These are phyloP conservation scores for Podaxis mareebaensis DNA, from an alignment of 768 basidiomycete species.

Conservation along the genomic window DNA sequence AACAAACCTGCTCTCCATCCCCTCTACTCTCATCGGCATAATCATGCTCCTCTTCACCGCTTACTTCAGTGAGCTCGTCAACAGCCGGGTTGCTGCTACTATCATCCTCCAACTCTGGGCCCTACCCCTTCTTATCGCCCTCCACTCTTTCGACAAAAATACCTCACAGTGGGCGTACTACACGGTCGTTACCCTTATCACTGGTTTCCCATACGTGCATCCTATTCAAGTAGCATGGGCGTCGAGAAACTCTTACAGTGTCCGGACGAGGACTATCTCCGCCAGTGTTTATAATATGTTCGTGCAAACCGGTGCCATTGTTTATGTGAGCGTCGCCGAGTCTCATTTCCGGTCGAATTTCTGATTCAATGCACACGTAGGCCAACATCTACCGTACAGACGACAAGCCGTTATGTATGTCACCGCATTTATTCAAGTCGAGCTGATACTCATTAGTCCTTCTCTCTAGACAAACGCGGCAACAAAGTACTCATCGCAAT, in stretches of 20 bases:
- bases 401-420: slow-evolving; percentile 46
- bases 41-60: slow-evolving; percentile 47
- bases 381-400: slow-evolving; percentile 55
- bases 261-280: slow-evolving; percentile 50
- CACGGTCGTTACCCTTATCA: slow-evolving; percentile 52
- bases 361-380: slow-evolving; percentile 29
- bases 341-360: background rate
- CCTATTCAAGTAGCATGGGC: slow-evolving; percentile 58
- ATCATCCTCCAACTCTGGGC: slow-evolving; percentile 63
- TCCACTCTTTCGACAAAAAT: slow-evolving; percentile 47
- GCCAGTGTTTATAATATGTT: slow-evolving; percentile 64
- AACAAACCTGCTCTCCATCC: slow-evolving; percentile 63
- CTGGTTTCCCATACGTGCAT: slow-evolving; percentile 55
- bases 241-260: slow-evolving; percentile 61
- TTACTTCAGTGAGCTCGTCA: slow-evolving; percentile 54
- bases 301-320: slow-evolving; percentile 56
- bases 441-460: background rate
- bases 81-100: slow-evolving; percentile 55
- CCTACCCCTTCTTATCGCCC: slow-evolving; percentile 56
- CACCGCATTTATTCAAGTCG: background rate
- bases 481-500: slow-evolving; percentile 59
- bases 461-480: slow-evolving; percentile 51
- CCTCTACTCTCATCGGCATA: slow-evolving; percentile 55
- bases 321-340: slow-evolving; percentile 36
- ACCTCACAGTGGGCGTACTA: slow-evolving; percentile 61